Percentiles rank a stretch among this genome's conserved stretches.
Evolutionary conservation across 2,329 filamentous ascomycete species (phyloP).

Genomic region (Aspergillus sp.): DNA sequence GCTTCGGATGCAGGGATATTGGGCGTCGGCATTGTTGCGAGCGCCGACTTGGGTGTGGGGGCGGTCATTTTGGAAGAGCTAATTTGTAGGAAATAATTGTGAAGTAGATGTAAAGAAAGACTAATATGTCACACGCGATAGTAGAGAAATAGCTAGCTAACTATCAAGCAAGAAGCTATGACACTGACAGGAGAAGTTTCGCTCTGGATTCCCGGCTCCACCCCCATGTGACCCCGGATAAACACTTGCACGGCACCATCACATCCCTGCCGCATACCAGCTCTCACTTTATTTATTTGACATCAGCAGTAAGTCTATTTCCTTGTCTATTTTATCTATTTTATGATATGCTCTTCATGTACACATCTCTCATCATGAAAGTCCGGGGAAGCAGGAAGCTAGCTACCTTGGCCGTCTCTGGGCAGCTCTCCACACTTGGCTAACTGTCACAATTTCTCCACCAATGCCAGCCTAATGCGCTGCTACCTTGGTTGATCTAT

Average conservation of each 20-base stretch:
- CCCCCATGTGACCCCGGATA: background rate
- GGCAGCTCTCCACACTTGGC: conserved; percentile 1
- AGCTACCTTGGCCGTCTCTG: background rate
- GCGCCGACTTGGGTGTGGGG: conserved; percentile 5
- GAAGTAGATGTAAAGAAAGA: background rate
- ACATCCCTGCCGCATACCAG: background rate
- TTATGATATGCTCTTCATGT: too few species aligned
- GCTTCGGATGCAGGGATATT: conserved; percentile 35
- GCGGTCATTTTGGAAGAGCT: conserved; percentile 10
- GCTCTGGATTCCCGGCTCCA: background rate
- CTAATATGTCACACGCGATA: background rate
- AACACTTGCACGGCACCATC: background rate
- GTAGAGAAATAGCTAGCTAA: background rate
- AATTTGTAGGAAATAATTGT: background rate
- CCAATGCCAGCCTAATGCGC: conserved; percentile 9
- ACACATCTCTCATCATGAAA: background rate
- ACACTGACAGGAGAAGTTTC: background rate
- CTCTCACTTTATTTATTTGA: too few species aligned
- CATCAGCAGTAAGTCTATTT: too few species aligned
- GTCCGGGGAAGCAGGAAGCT: background rate
- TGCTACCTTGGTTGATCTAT: background rate
- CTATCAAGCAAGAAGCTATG: background rate
- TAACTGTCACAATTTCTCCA: conserved; percentile 10
- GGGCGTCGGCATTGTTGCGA: conserved; percentile 19
- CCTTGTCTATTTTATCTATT: too few species aligned